These are phyloP conservation scores for Larix kaempferi DNA, from an alignment of 75 land plant genomes.

Conservation along the genomic window DNA sequence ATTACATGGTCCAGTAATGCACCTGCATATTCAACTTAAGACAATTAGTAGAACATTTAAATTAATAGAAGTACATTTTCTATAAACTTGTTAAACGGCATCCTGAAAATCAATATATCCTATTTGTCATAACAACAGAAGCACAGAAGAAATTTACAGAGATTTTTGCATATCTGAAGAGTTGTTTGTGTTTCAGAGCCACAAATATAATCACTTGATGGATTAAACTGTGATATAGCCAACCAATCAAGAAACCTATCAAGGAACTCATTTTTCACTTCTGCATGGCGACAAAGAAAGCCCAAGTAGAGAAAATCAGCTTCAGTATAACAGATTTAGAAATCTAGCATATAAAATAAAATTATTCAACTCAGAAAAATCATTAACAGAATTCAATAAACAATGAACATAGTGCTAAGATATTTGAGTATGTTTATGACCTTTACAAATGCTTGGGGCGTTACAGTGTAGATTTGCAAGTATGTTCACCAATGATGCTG, in stretches of 20 bases:
- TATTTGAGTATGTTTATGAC: conserved; percentile 5
- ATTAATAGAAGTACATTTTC: background rate
- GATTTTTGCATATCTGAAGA: conserved; percentile 43
- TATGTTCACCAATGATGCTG: conserved; percentile 47
- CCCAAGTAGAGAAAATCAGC: background rate
- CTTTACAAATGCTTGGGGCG: conserved; percentile 45
- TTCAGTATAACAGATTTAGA: background rate
- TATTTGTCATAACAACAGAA: background rate
- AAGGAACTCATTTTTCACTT: conserved; percentile 42
- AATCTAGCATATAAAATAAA: background rate
- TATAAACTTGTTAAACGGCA: background rate
- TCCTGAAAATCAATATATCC: background rate
- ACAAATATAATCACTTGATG: conserved; percentile 27
- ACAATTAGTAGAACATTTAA: background rate
- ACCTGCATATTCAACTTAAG: conserved; percentile 11
- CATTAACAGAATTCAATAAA: background rate
- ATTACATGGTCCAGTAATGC: conserved; percentile 33
- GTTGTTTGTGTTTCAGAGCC: conserved; percentile 37
- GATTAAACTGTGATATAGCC: conserved; percentile 23
- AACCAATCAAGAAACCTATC: conserved; percentile 28
- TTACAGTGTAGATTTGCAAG: conserved; percentile 43
- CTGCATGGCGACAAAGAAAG: conserved; percentile 16
- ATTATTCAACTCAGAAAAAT: background rate
- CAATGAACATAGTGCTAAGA: background rate
- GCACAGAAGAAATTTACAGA: conserved; percentile 26